A percentile compares a stretch with the other conserved stretches of the same genome.
These are phyloP conservation scores for Raffaelea ambrosiae DNA, from an alignment of 2,329 filamentous ascomycete species.

Conservation along the genomic window DNA sequence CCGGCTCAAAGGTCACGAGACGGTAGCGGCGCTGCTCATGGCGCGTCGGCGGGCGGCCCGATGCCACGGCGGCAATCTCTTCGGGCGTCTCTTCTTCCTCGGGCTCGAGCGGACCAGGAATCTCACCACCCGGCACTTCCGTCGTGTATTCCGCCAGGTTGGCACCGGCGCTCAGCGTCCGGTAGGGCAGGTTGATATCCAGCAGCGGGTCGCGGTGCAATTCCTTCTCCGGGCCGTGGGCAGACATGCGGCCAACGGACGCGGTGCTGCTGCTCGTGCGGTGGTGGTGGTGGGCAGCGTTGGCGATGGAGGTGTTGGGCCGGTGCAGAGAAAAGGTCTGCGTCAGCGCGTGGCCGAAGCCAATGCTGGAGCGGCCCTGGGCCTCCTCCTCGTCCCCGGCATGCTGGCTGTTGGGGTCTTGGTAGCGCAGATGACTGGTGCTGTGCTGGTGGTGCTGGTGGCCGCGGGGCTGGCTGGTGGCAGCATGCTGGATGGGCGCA, in stretches of 20 bases:
- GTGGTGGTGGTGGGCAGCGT: slow-evolving; percentile 1
- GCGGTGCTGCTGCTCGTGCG: slow-evolving; percentile 2
- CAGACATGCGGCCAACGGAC: background rate
- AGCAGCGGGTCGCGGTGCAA: slow-evolving; percentile 19
- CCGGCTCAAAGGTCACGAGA: slow-evolving; percentile 57
- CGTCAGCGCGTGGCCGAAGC: background rate
- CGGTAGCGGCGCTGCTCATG: slow-evolving; percentile 28
- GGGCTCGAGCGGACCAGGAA: slow-evolving; percentile 25
- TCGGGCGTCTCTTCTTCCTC: slow-evolving; percentile 44
- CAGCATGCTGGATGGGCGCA: background rate
- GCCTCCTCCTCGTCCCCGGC: background rate
- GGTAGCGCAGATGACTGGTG: background rate
- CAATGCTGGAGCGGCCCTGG: no score
- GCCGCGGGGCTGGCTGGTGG: background rate
- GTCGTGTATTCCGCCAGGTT: slow-evolving; percentile 50
- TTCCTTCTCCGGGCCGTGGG: slow-evolving; percentile 6
- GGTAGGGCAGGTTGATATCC: slow-evolving; percentile 44
- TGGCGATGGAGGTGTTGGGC: slow-evolving; percentile 2
- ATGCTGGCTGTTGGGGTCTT: background rate
- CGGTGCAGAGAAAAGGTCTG: background rate
- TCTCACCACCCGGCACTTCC: slow-evolving; percentile 47
- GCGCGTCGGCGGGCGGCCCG: slow-evolving; percentile 5
- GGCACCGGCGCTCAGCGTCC: slow-evolving; percentile 41
- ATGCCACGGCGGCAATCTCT: slow-evolving; percentile 27
- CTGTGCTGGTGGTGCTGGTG: background rate